Percentiles rank a stretch among this genome's conserved stretches.
phyloP scores from a whole-genome alignment of 805 yeast species.

The Tetrapisispora phaffii region DNA sequence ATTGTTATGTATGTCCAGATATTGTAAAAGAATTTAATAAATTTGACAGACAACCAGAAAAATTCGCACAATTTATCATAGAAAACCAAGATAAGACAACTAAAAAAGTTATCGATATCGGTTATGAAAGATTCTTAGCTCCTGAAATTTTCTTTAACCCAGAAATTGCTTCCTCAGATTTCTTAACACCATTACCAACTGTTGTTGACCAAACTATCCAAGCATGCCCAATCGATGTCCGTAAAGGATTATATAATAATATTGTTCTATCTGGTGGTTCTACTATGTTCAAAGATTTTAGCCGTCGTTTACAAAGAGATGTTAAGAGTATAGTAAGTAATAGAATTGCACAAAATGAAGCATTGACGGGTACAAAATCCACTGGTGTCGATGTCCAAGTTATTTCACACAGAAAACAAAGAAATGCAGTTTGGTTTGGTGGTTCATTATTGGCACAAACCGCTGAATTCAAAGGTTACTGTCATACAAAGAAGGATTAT shows the following conservation, averaged over 20 bases:
- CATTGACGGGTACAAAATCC: constrained; percentile 59
- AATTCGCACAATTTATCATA: constrained; percentile 85
- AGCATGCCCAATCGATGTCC: constrained; percentile 92
- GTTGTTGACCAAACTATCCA: constrained; percentile 94
- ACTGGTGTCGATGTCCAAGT: constrained; percentile 97
- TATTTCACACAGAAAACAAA: constrained; percentile 91
- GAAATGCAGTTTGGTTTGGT: constrained; percentile 99
- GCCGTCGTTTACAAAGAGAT: constrained; percentile 94
- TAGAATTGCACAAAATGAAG: constrained; percentile 76
- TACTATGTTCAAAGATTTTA: constrained; percentile 97
- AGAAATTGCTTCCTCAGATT: constrained; percentile 91
- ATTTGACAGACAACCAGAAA: constrained; percentile 87
- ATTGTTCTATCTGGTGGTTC: constrained; percentile 96
- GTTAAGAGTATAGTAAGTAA: constrained; percentile 77
- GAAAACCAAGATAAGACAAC: constrained; percentile 65
- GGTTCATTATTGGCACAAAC: constrained; percentile 96
- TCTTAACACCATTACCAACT: constrained; percentile 90
- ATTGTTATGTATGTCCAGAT: constrained; percentile 95
- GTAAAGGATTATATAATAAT: constrained; percentile 91
- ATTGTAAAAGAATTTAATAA: constrained; percentile 92
- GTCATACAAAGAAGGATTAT: constrained; percentile 94
- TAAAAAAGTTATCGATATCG: constrained; percentile 73
- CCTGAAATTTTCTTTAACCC: constrained; percentile 99
- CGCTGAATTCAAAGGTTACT: constrained; percentile 88
- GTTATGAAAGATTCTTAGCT: constrained; percentile 94